Conservation (phyloP, 2,329 filamentous ascomycete genomes). For the Aspergillus fischeri region DNA sequence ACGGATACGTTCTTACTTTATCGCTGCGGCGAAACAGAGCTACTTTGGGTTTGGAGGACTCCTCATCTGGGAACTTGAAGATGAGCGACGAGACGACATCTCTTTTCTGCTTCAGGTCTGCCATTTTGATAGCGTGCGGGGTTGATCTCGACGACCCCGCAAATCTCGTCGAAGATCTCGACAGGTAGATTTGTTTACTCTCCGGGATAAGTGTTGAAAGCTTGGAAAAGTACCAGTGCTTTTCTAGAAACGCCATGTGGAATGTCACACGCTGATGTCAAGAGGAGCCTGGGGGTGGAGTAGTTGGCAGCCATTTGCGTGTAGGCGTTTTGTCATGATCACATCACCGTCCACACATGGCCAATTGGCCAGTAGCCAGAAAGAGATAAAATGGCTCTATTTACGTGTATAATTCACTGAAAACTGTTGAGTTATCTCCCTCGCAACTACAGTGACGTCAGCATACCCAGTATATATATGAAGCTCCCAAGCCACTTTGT, state of each 20-base stretch:
- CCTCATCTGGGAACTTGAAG: constrained; percentile 26
- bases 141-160: not conserved
- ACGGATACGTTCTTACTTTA: constrained; percentile 59
- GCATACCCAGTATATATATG: not conserved
- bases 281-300: not conserved
- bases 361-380: not conserved
- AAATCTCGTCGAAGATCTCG: not conserved
- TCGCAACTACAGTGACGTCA: not conserved
- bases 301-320: not conserved
- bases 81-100: constrained; percentile 45
- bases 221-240: not conserved
- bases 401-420: not conserved
- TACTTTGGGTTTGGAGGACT: constrained; percentile 40
- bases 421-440: not conserved
- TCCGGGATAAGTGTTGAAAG: not conserved
- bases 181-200: not conserved
- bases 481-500: not conserved
- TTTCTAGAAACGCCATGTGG: not conserved
- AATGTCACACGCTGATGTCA: not conserved
- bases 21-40: constrained; percentile 61
- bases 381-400: not conserved
- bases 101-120: constrained; percentile 15
- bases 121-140: constrained; percentile 2
- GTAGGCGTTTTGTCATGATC: constrained; percentile 7
- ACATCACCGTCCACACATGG: constrained; percentile 4